Evolutionary conservation across 805 yeast genomes (phyloP).

Genomic region (Hemisphaericaspora nanyangensis): DNA sequence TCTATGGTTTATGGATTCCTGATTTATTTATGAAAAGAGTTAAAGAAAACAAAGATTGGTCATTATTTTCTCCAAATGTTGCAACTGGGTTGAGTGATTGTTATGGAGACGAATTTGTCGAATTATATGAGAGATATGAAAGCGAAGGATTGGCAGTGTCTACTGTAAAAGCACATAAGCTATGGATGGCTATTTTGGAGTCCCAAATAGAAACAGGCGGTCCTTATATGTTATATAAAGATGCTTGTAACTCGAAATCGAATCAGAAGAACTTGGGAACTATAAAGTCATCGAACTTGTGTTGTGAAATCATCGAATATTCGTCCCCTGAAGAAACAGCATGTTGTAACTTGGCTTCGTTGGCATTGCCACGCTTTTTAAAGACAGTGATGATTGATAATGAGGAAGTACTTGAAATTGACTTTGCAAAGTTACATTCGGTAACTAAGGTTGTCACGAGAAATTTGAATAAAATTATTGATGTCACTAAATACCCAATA

Average conservation of each 20-base stretch:
- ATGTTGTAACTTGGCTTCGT: slow-evolving; percentile 90
- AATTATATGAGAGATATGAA: slow-evolving; percentile 71
- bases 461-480: slow-evolving; percentile 81
- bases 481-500: slow-evolving; percentile 81
- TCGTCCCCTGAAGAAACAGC: slow-evolving; percentile 92
- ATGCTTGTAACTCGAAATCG: slow-evolving; percentile 80
- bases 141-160: slow-evolving; percentile 58
- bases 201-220: slow-evolving; percentile 96
- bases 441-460: slow-evolving; percentile 73
- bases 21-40: slow-evolving; percentile 93
- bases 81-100: slow-evolving; percentile 82
- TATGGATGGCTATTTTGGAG: slow-evolving; percentile 86
- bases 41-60: slow-evolving; percentile 75
- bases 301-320: slow-evolving; percentile 92
- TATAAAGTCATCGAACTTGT: slow-evolving; percentile 88
- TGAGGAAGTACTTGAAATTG: slow-evolving; percentile 50
- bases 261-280: slow-evolving; percentile 91
- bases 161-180: slow-evolving; percentile 78
- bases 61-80: slow-evolving; percentile 82
- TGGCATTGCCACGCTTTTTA: slow-evolving; percentile 81
- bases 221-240: slow-evolving; percentile 93
- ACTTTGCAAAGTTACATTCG: slow-evolving; percentile 71
- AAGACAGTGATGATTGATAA: slow-evolving; percentile 18
- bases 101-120: slow-evolving; percentile 80
- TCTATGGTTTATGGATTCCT: slow-evolving; percentile 92